Base-by-base conservation (phyloP, 2,329 filamentous ascomycete genomes). In the Aspergillus flavus region DNA sequence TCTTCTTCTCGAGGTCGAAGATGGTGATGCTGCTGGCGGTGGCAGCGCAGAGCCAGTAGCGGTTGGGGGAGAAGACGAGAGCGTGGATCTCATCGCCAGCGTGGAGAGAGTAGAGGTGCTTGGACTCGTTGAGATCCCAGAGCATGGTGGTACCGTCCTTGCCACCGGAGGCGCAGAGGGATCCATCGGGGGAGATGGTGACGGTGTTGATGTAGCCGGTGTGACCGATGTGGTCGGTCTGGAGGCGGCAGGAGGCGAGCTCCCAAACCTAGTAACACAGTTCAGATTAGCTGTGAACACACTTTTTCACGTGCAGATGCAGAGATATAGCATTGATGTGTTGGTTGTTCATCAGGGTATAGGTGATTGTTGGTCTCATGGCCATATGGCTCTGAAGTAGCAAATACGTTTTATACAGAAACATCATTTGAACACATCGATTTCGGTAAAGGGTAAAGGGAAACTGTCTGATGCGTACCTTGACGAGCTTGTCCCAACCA, bases 1-100 rank as follows among this genome's bases (percentile, higher is more conserved):
- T 96, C 94, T 99, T 99, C 94, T 99, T 99, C 93, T 99, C 95
- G 75, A 99, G 90, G 81, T 99, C 95, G 86, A 99, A 99, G 89
- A 99, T 98, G 89, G 97, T 97, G 89, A 99, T 98, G 89, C 89
- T 93, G 86, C 89, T 92, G 80, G 93, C 88, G 70, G 95, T 99
- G 81, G 95, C 95, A 80, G 95, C 95, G 89, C 95, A 99, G 76
- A 99, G 91, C 95, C 95, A 99, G 93, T 99, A 99, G 84, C 95
- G 91, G 93, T 99, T 99, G 81, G 95, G 95, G 71, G 95, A 98
- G 92, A 99, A 99, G 84, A 98, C 95, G 74, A 99, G 94, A 75
- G 95, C 94, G 87, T 99, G 95, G 88, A 99, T 99, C 91, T 98
- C 95, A 84, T 99, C 94, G 84, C 94, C 95, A 82, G 95, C 95